Evolutionary conservation across 192 early-diverging fungal species (phyloP).

Genomic region (Phycomyces nitens): DNA sequence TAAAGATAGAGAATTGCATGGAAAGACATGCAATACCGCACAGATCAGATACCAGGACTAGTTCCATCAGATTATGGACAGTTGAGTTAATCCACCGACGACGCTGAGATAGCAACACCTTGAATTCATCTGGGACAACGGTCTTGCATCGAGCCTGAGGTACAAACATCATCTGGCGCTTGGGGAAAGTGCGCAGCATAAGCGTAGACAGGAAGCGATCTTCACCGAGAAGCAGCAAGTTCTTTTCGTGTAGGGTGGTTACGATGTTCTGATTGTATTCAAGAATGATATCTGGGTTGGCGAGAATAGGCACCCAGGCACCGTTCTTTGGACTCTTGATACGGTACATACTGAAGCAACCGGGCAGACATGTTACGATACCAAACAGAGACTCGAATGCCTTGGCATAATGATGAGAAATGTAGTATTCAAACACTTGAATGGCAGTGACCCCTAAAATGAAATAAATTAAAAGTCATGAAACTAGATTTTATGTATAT

Average conservation of each 20-base stretch:
- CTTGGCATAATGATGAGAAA: slow-evolving; percentile 92
- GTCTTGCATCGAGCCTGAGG: slow-evolving; percentile 84
- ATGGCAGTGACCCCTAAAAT: slow-evolving; percentile 74
- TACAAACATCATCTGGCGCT: slow-evolving; percentile 84
- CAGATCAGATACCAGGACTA: slow-evolving; percentile 83
- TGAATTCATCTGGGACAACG: slow-evolving; percentile 78
- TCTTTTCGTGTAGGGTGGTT: slow-evolving; percentile 80
- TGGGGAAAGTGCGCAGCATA: slow-evolving; percentile 83
- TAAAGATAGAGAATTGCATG: slow-evolving; percentile 78
- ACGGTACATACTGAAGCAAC: slow-evolving; percentile 98
- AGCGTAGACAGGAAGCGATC: slow-evolving; percentile 85
- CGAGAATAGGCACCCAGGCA: slow-evolving; percentile 77
- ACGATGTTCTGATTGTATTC: slow-evolving; percentile 79
- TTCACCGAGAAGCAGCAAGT: slow-evolving; percentile 80
- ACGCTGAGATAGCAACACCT: slow-evolving; percentile 83
- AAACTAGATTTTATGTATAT: no score
- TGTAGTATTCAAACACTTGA: slow-evolving; percentile 98
- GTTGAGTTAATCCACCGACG: slow-evolving; percentile 96
- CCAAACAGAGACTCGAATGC: slow-evolving; percentile 95
- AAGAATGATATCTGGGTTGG: slow-evolving; percentile 83
- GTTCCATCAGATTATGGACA: slow-evolving; percentile 84
- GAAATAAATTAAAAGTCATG: neutral
- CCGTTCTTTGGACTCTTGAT: slow-evolving; percentile 82
- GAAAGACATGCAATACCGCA: slow-evolving; percentile 89
- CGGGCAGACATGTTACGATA: slow-evolving; percentile 95